Percentiles rank a stretch among this genome's conserved stretches.
These are phyloP conservation scores for Seiridium cupressi DNA, from an alignment of 2,329 filamentous ascomycete genomes.

Conservation along the genomic window DNA sequence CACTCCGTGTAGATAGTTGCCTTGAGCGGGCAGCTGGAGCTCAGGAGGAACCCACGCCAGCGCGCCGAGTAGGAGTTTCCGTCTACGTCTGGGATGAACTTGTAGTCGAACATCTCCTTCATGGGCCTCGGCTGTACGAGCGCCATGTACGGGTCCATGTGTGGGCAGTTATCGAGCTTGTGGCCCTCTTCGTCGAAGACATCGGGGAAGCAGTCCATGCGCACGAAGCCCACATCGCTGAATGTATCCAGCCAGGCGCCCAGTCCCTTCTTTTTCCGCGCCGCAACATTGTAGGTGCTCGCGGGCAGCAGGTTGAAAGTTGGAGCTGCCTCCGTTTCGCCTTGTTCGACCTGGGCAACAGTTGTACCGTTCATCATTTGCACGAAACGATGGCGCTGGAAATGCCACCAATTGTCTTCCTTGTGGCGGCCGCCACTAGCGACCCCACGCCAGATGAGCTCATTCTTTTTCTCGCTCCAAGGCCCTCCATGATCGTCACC, in stretches of 20 bases:
- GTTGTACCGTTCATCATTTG: slow-evolving; percentile 65
- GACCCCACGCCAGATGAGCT: slow-evolving; percentile 60
- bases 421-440: slow-evolving; percentile 53
- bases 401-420: slow-evolving; percentile 60
- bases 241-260: slow-evolving; percentile 39
- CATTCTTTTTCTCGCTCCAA: slow-evolving; percentile 56
- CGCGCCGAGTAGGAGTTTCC: slow-evolving; percentile 65
- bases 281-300: slow-evolving; percentile 36
- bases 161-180: slow-evolving; percentile 14
- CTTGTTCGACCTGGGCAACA: slow-evolving; percentile 43
- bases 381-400: slow-evolving; percentile 67
- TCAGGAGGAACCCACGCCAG: slow-evolving; percentile 63
- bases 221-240: slow-evolving; percentile 43
- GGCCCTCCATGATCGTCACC: slow-evolving; percentile 48
- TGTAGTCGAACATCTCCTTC: slow-evolving; percentile 51
- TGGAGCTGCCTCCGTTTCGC: slow-evolving; percentile 31
- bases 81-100: slow-evolving; percentile 69
- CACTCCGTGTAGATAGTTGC: slow-evolving; percentile 72
- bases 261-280: slow-evolving; percentile 22
- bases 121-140: slow-evolving; percentile 35
- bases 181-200: not conserved
- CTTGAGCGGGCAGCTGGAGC: slow-evolving; percentile 66
- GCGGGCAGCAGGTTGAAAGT: slow-evolving; percentile 44
- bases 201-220: slow-evolving; percentile 33
- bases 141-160: slow-evolving; percentile 34